These are phyloP conservation scores for Allantophomopsis lycopodina DNA, from an alignment of 2,329 filamentous ascomycete species.

Conservation along the genomic window DNA sequence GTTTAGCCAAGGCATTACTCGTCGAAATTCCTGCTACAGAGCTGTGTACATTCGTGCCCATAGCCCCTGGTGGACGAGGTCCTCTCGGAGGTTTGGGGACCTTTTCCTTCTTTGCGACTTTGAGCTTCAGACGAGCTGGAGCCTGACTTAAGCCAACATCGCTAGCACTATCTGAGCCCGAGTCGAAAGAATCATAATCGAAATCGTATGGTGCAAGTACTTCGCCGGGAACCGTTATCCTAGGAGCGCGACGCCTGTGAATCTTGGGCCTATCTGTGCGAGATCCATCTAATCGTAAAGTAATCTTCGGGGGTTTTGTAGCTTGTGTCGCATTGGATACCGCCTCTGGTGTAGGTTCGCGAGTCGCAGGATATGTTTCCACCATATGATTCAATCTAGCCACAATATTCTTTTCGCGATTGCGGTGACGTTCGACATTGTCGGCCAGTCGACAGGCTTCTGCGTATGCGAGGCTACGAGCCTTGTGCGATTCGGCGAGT, in stretches of 20 bases:
- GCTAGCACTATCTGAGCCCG: constrained; percentile 11
- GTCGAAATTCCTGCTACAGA: constrained; percentile 20
- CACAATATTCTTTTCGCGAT: constrained; percentile 42
- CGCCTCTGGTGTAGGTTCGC: constrained; percentile 32
- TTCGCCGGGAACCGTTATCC: constrained; percentile 52
- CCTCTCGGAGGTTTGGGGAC: constrained; percentile 11
- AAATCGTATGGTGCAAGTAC: constrained; percentile 52
- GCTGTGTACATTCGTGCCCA: constrained; percentile 21
- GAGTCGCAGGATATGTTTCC: constrained; percentile 39
- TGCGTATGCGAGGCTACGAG: constrained; percentile 43
- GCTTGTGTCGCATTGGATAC: constrained; percentile 37
- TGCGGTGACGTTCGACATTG: constrained; percentile 47
- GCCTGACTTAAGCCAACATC: constrained; percentile 1
- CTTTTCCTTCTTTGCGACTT: constrained; percentile 7
- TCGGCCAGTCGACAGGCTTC: constrained; percentile 51
- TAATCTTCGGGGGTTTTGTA: constrained; percentile 31
- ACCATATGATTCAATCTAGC: constrained; percentile 45
- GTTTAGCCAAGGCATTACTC: constrained; percentile 18
- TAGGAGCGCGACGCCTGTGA: constrained; percentile 26
- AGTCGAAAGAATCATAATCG: constrained; percentile 42
- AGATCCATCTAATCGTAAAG: constrained; percentile 28
- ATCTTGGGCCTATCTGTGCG: constrained; percentile 22
- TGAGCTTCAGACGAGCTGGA: constrained; percentile 13
- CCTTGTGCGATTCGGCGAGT: constrained; percentile 37
- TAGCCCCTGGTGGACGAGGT: constrained; percentile 16